These are phyloP conservation scores for Zopfochytrium polystomum DNA, from an alignment of 371 early-diverging fungal genomes.

Conservation along the genomic window DNA sequence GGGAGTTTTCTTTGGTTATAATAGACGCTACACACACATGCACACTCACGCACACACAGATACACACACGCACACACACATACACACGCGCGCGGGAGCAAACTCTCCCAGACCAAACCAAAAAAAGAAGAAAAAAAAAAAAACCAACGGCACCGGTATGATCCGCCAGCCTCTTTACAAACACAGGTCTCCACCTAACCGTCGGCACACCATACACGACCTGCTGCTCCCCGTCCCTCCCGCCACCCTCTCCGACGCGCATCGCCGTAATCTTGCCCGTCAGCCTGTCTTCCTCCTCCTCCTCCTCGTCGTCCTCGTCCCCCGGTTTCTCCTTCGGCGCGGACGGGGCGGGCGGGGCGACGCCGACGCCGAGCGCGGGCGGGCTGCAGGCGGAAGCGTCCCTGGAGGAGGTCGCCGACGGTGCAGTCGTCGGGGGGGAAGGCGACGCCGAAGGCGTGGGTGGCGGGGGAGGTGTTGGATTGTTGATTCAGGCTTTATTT, in stretches of 20 bases:
- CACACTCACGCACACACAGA: no score
- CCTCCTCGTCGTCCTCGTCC: constrained; percentile 7
- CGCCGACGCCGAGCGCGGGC: no score
- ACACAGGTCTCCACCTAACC: constrained; percentile 22
- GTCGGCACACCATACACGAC: constrained; percentile 37
- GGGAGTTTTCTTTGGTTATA: no score
- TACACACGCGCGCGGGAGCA: no score
- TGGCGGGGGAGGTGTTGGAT: constrained; percentile 28
- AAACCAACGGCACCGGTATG: no score
- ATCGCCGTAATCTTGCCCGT: constrained; percentile 15
- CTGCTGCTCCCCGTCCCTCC: background rate
- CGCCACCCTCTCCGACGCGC: constrained; percentile 3
- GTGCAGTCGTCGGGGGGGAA: constrained; percentile 31
- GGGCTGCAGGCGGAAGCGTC: no score
- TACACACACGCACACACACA: no score
- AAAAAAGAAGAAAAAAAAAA: no score
- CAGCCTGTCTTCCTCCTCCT: background rate
- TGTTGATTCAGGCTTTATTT: constrained; percentile 32
- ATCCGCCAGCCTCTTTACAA: constrained; percentile 30
- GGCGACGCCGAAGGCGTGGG: constrained; percentile 36
- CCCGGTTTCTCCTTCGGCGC: background rate
- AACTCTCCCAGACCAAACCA: no score
- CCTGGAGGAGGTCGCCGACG: constrained; percentile 37
- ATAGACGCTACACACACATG: no score
- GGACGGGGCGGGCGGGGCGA: constrained; percentile 3